Evolutionary conservation across 495 filamentous ascomycete species (phyloP).

Genomic region (Xylaria cubensis): DNA sequence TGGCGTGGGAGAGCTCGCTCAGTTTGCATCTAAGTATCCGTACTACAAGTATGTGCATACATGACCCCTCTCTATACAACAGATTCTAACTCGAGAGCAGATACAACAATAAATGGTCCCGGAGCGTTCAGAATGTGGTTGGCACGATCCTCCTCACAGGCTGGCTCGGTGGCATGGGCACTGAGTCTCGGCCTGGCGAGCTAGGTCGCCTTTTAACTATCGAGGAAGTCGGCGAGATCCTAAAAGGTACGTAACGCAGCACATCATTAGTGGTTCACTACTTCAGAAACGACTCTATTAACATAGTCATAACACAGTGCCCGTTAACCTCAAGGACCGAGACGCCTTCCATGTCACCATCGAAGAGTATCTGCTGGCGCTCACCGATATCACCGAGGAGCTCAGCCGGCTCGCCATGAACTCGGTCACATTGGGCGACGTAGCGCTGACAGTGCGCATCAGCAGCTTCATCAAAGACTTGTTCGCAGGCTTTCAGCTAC

Average conservation of each 20-base stretch:
- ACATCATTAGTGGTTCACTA: not conserved
- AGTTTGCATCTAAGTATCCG: conserved; percentile 78
- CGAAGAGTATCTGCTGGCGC: conserved; percentile 91
- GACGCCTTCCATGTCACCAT: conserved; percentile 95
- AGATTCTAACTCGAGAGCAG: conserved; percentile 37
- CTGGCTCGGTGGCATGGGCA: conserved; percentile 72
- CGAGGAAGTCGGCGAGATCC: conserved; percentile 80
- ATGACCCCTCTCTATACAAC: not conserved
- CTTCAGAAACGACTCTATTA: not conserved
- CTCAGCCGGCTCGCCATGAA: conserved; percentile 93
- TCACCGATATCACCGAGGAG: conserved; percentile 88
- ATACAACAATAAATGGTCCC: conserved; percentile 85
- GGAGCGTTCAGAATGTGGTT: conserved; percentile 83
- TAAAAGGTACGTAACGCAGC: conserved; percentile 63
- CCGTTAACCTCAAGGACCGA: conserved; percentile 86
- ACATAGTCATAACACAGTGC: conserved; percentile 63
- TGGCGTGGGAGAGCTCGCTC: conserved; percentile 65
- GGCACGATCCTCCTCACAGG: conserved; percentile 73
- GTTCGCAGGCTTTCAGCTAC: conserved; percentile 92
- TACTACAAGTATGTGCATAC: conserved; percentile 78
- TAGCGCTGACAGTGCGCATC: conserved; percentile 80
- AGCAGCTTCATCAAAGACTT: conserved; percentile 93
- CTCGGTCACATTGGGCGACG: conserved; percentile 92
- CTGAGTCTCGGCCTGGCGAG: conserved; percentile 46
- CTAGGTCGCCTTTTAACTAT: conserved; percentile 78